Evolutionary conservation across 75 land plant species (phyloP), one percentile per base, ranked within the genome.

Genomic region (Selaginella tamariscina): DNA sequence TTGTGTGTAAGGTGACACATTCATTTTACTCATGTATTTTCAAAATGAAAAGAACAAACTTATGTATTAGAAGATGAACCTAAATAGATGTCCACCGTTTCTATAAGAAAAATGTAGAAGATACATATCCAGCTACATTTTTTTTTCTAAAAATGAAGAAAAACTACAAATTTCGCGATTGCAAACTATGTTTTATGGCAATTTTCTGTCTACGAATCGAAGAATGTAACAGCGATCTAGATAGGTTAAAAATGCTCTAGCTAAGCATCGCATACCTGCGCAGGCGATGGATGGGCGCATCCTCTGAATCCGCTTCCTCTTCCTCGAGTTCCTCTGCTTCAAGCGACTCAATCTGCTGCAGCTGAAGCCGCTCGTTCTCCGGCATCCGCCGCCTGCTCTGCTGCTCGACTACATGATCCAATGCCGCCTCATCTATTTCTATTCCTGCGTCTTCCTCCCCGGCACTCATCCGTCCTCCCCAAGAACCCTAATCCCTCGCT

Each of bases 241-340:
- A 30, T 81, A 81, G 29, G 73, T 73, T 49, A 59, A 28, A 29
- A 28, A 28, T 5, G 32, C 20, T 20, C n/a, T 65, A 26, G 49
- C 49, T 5, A 39, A 5, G 49, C 49, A 15, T 39, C 49, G 55
- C 49, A 39, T 39, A 15, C 49, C 67, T 65, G 67, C n/a, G 67
- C 9, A 65, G 49, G 27, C 67, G 29, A 29, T 2, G 29, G 49
- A 83, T 81, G 13, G 66, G 70, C 0, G 69, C 39, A 11, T n/a
- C 21, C 27, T 67, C 74, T 20, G 68, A 75, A 29, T 81, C 96
- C 31, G 81, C 96, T 65, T 88, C 92, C 67, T 91, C 97, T 66
- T 84, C 79, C 68, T 85, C 81, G 33, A 91, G 77, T 33, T 88
- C 87, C 82, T 88, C 97, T 65, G 65, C 55, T 13, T 91, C 97